Base-by-base conservation (phyloP, 2,329 filamentous ascomycete genomes). In the Colletotrichum sp. region DNA sequence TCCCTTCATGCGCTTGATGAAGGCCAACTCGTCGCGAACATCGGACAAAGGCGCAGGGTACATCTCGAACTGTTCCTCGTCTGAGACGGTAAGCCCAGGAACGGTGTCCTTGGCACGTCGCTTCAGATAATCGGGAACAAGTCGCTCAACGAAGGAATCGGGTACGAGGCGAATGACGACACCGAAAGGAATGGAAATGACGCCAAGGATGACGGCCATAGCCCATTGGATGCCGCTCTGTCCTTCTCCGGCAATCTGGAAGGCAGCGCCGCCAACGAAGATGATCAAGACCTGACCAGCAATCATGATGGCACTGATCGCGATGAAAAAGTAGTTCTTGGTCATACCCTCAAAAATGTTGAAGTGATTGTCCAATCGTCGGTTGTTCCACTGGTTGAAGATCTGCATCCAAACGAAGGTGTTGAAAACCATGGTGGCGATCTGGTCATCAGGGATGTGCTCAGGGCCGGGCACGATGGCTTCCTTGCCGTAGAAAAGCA, bases 371-470 rank as follows among this genome's bases (percentile, higher is more conserved):
- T 98, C 96, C 70, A 98, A 89, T 15, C 96, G 95, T 75, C 96
- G 95, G 86, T 98, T 98, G 88, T 98, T 98, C 91, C 97, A 95
- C 82, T 98, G 94, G 85, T 98, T 98, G 88, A 98, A 98, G 80
- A 98, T 97, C 81, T 98, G 96, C 96, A 98, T 98, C 96, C 96
- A 98, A 69, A 98, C 96, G 82, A 98, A 98, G 0, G 95, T 97
- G 87, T 98, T 98, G 90, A 98, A 98, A 9, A 98, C 94, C 64
- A 98, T 89, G 4, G 96, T 97, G 71, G 92, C 88, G 75, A 97
- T 89, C 80, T 94, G 89, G 2, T 82, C 84, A 61, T 75, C 68
- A 22, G 68, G 28, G 30, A 71, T 65, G 22, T 62, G 55, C 58
- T 78, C 75, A 36, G 76, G 70, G n/a, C 72, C 76, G 30, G 74